A percentile compares a stretch with the other conserved stretches of the same genome.
Conservation (phyloP, 352 stramenopile genomes). For the Thraustochytrium striatum region DNA sequence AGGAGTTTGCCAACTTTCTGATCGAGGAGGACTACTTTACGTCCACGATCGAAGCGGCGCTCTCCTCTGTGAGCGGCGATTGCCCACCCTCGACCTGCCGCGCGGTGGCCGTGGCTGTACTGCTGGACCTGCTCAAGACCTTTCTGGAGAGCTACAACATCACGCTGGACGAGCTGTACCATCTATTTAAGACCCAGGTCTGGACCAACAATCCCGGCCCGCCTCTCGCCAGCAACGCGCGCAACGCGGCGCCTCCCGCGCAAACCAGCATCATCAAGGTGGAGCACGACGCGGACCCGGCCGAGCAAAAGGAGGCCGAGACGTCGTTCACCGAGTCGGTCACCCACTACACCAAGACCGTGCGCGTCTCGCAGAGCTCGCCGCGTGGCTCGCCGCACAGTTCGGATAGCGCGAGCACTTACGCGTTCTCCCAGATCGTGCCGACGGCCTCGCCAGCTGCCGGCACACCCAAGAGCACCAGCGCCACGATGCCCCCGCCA, state of each 20-base stretch:
- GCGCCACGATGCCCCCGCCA: too few relatives aligned
- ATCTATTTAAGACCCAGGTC: constrained; percentile 45
- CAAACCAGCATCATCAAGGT: too few relatives aligned
- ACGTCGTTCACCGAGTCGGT: constrained; percentile 9
- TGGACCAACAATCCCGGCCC: constrained; percentile 11
- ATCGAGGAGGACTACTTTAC: constrained; percentile 46
- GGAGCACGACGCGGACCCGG: too few relatives aligned
- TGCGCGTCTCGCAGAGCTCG: too few relatives aligned
- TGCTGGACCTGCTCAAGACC: constrained; percentile 18
- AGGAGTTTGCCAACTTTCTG: constrained; percentile 42
- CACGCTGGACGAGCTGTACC: constrained; percentile 31
- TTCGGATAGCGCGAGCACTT: too few relatives aligned
- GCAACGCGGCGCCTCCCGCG: background rate
- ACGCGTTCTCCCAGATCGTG: too few relatives aligned
- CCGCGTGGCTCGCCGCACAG: too few relatives aligned
- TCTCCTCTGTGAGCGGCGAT: background rate
- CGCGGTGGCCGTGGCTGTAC: background rate
- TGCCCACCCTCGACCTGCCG: background rate
- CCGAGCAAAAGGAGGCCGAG: too few relatives aligned
- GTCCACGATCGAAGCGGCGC: constrained; percentile 15
- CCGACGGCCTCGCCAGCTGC: too few relatives aligned
- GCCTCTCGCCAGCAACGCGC: background rate
- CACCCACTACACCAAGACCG: constrained; percentile 39
- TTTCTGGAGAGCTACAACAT: constrained; percentile 41
- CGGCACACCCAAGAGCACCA: too few relatives aligned